Evolutionary conservation across 371 early-diverging fungal species (phyloP).

Genomic region (Syncephalastrum sp.): DNA sequence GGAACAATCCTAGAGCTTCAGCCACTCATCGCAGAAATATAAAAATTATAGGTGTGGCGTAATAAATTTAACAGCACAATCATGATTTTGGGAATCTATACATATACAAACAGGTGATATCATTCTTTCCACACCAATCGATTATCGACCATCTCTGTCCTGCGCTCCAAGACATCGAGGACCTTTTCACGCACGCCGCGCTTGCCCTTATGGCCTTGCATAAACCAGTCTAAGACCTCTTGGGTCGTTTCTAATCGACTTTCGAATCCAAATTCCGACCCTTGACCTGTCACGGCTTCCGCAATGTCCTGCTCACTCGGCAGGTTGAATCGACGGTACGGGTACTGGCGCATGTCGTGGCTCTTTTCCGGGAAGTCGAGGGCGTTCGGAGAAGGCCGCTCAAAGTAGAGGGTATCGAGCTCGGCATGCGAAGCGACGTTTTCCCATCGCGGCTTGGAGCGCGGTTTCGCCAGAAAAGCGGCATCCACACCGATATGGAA

Average conservation of each 20-base stretch:
- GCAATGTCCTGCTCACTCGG: slow-evolving; percentile 81
- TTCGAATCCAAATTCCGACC: slow-evolving; percentile 51
- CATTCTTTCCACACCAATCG: slow-evolving; percentile 1
- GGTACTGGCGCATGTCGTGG: slow-evolving; percentile 56
- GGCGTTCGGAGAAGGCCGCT: slow-evolving; percentile 28
- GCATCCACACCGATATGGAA: slow-evolving; percentile 33
- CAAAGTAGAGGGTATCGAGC: slow-evolving; percentile 63
- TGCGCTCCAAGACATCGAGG: slow-evolving; percentile 61
- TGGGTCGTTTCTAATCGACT: slow-evolving; percentile 49
- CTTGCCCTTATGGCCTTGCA: slow-evolving; percentile 52
- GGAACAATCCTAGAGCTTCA: too few species aligned
- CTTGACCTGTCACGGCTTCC: slow-evolving; percentile 56
- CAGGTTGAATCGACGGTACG: slow-evolving; percentile 69
- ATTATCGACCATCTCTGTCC: slow-evolving; percentile 28
- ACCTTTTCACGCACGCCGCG: slow-evolving; percentile 65
- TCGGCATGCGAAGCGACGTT: slow-evolving; percentile 31
- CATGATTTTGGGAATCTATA: too few species aligned
- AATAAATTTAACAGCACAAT: too few species aligned
- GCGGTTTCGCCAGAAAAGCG: slow-evolving; percentile 26
- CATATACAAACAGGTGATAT: too few species aligned
- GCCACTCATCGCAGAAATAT: too few species aligned
- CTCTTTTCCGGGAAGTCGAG: slow-evolving; percentile 31
- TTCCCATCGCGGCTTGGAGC: slow-evolving; percentile 16
- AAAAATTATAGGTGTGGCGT: too few species aligned
- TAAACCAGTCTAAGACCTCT: slow-evolving; percentile 72